These are phyloP conservation scores for Cubamyces sp. DNA, from an alignment of 768 basidiomycete species.

Conservation along the genomic window DNA sequence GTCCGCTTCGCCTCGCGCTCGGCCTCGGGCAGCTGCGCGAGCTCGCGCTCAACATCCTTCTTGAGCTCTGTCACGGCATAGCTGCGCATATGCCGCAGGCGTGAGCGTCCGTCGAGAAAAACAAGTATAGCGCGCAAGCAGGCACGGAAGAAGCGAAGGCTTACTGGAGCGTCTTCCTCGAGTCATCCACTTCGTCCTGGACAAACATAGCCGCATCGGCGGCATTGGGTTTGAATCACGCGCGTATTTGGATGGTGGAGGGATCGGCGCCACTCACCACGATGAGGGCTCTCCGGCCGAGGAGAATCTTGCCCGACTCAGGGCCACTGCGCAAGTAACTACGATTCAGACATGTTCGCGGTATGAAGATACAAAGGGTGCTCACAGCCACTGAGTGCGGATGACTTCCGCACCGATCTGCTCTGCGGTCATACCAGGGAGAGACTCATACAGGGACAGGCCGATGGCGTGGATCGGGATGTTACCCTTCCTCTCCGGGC, in stretches of 20 bases:
- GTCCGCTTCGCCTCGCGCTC: conserved; percentile 75
- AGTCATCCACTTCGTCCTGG: conserved; percentile 89
- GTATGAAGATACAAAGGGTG: no score
- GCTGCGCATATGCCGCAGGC: conserved; percentile 41
- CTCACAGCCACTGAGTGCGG: conserved; percentile 96
- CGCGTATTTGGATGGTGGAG: conserved; percentile 9
- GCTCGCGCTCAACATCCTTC: conserved; percentile 82
- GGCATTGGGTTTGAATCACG: conserved; percentile 5
- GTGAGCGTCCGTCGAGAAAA: neutral
- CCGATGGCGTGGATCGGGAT: conserved; percentile 97
- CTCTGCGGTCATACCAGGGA: conserved; percentile 74
- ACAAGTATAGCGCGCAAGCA: neutral
- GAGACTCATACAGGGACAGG: conserved; percentile 90
- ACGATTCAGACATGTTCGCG: neutral
- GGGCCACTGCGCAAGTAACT: conserved; percentile 50
- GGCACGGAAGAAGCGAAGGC: conserved; percentile 28
- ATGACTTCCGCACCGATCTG: conserved; percentile 84
- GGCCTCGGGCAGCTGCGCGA: conserved; percentile 64
- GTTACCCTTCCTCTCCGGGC: conserved; percentile 67
- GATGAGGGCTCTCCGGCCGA: conserved; percentile 83
- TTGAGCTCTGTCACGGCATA: conserved; percentile 90
- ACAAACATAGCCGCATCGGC: conserved; percentile 6
- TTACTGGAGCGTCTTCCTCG: conserved; percentile 86
- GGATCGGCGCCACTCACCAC: conserved; percentile 55
- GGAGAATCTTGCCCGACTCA: conserved; percentile 65